Conservation (phyloP, 805 yeast species). For the Metschnikowia lunata region DNA sequence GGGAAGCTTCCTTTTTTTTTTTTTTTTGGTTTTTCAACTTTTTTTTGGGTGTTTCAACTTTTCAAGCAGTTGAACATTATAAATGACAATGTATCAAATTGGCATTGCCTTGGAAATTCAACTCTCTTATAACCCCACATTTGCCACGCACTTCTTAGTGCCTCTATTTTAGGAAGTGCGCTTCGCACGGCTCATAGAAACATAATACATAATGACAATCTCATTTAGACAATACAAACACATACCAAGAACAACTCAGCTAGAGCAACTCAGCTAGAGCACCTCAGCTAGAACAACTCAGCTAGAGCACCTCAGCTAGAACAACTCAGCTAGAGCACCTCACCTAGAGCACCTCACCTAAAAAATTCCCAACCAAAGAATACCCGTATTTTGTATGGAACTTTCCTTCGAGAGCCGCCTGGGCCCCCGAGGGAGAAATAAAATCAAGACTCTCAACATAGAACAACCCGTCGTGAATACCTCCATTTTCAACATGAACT, state of each 20-base stretch:
- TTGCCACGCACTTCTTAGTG: too few species aligned
- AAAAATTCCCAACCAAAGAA: constrained; percentile 16
- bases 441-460: constrained; percentile 34
- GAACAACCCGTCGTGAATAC: constrained; percentile 32
- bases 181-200: too few species aligned
- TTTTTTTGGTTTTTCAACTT: constrained; percentile 31
- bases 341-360: constrained; percentile 10
- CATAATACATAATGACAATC: too few species aligned
- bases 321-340: too few species aligned
- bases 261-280: constrained; percentile 12
- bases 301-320: constrained; percentile 11
- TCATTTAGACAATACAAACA: too few species aligned
- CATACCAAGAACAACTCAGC: not conserved
- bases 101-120: too few species aligned
- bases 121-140: too few species aligned
- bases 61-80: constrained; percentile 7
- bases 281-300: too few species aligned
- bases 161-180: too few species aligned
- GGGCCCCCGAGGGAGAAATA: constrained; percentile 19
- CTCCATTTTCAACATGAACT: constrained; percentile 26
- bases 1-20: constrained; percentile 41
- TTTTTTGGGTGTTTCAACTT: constrained; percentile 47
- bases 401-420: constrained; percentile 23
- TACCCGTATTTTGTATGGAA: constrained; percentile 20
- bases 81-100: not conserved